phyloP scores from a whole-genome alignment of 495 filamentous ascomycete genomes.

The Trypethelium eluteriae region DNA sequence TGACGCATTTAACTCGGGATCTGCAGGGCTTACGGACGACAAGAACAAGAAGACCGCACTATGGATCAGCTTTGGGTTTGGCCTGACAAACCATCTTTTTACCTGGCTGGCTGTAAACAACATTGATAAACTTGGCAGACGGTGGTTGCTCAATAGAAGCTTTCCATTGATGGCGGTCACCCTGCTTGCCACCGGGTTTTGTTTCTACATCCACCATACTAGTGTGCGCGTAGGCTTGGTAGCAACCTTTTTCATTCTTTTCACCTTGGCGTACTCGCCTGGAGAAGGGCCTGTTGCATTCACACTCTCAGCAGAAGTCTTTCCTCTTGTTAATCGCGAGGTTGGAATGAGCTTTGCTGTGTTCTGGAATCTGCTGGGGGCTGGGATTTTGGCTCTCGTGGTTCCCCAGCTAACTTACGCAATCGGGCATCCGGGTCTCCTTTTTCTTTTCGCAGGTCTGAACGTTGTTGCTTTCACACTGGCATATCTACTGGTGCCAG shows the following conservation, averaged over 20 bases:
- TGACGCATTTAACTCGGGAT: not conserved
- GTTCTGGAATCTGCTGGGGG: slow-evolving; percentile 26
- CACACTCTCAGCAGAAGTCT: slow-evolving; percentile 72
- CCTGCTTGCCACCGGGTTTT: slow-evolving; percentile 24
- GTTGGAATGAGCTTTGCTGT: slow-evolving; percentile 32
- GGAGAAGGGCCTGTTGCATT: slow-evolving; percentile 81
- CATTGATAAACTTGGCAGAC: slow-evolving; percentile 24
- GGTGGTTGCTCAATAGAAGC: slow-evolving; percentile 27
- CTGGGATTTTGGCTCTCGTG: slow-evolving; percentile 24
- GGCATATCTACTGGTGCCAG: slow-evolving; percentile 25
- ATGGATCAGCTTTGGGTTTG: slow-evolving; percentile 20
- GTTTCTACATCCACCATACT: slow-evolving; percentile 21
- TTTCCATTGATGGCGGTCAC: slow-evolving; percentile 27
- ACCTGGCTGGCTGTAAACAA: slow-evolving; percentile 20
- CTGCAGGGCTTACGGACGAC: not conserved
- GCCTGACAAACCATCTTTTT: slow-evolving; percentile 21
- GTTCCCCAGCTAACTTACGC: slow-evolving; percentile 22
- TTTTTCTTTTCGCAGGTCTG: slow-evolving; percentile 23
- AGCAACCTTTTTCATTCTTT: slow-evolving; percentile 64
- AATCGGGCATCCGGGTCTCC: slow-evolving; percentile 19
- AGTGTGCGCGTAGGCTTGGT: slow-evolving; percentile 30
- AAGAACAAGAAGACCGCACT: slow-evolving; percentile 12
- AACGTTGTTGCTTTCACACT: slow-evolving; percentile 24
- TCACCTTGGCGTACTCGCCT: slow-evolving; percentile 64
- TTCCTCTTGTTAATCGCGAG: slow-evolving; percentile 48